These are phyloP conservation scores for Cornus controversa DNA, from an alignment of 148 eudicot genomes.

Conservation along the genomic window DNA sequence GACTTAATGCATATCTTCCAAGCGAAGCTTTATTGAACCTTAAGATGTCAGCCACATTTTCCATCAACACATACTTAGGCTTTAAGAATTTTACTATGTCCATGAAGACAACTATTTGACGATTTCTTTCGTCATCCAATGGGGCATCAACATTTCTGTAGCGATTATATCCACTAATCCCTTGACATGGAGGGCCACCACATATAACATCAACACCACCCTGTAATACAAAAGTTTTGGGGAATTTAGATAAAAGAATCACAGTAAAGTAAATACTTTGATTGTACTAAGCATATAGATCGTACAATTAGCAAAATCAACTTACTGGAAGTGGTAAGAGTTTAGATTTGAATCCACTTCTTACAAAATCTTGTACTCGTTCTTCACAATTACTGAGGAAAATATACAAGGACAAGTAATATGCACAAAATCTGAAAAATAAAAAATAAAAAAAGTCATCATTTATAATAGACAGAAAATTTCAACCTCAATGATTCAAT, in stretches of 20 bases:
- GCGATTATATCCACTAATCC: constrained; percentile 93
- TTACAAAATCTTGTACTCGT: constrained; percentile 66
- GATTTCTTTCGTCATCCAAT: constrained; percentile 82
- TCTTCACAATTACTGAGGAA: constrained; percentile 76
- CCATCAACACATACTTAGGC: constrained; percentile 89
- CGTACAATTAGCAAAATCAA: not conserved
- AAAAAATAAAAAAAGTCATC: not conserved
- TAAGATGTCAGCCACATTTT: constrained; percentile 85
- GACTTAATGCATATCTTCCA: constrained; percentile 84
- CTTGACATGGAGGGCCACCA: constrained; percentile 99
- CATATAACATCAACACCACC: constrained; percentile 83
- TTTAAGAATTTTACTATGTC: constrained; percentile 81
- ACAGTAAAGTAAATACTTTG: not conserved
- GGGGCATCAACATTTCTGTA: constrained; percentile 70
- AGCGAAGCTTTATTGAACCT: constrained; percentile 69
- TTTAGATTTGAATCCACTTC: constrained; percentile 45
- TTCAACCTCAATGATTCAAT: constrained; percentile 65
- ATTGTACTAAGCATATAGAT: not conserved
- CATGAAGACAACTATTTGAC: constrained; percentile 81
- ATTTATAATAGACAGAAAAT: constrained; percentile 17
- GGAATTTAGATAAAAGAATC: not conserved
- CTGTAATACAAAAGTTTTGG: constrained; percentile 27
- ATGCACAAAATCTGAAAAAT: not conserved
- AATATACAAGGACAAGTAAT: constrained; percentile 19
- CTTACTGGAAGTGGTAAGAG: constrained; percentile 85